Conservation (phyloP, 441 rosid genomes). For the Erodium trifolium region DNA sequence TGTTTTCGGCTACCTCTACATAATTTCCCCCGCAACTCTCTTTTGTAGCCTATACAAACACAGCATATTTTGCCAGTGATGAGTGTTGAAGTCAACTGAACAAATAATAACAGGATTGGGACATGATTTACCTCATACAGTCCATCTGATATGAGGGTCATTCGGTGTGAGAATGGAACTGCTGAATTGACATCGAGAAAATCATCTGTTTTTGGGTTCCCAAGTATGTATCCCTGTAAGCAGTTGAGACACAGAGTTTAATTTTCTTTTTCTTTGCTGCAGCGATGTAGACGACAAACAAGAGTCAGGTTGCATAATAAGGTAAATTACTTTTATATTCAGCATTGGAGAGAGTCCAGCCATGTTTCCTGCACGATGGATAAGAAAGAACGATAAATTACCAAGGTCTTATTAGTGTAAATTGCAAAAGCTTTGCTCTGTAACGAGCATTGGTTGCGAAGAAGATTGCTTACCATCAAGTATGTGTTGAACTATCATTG, state of each 20-base stretch:
- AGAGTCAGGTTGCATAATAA: not conserved
- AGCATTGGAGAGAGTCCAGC: not conserved
- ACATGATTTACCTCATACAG: slow-evolving; percentile 33
- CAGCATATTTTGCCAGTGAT: not conserved
- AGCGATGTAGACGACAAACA: not conserved
- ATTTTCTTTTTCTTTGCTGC: slow-evolving; percentile 2
- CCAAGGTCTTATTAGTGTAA: no score
- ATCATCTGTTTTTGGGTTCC: slow-evolving; percentile 29
- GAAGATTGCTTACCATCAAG: not conserved
- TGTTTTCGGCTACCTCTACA: slow-evolving; percentile 28
- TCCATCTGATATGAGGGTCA: slow-evolving; percentile 62
- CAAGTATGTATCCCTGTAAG: slow-evolving; percentile 60
- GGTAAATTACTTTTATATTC: not conserved
- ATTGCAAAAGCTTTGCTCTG: no score
- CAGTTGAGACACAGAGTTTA: not conserved
- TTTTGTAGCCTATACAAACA: slow-evolving; percentile 36
- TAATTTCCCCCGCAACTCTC: slow-evolving; percentile 40
- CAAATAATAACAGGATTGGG: not conserved
- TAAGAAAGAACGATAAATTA: no score
- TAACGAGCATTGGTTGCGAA: no score
- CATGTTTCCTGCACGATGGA: not conserved
- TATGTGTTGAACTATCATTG: not conserved
- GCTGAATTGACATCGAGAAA: slow-evolving; percentile 20
- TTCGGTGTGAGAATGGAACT: slow-evolving; percentile 41
- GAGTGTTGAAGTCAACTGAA: not conserved